Base-by-base conservation (phyloP, 768 basidiomycete species). In the Trichaptum fuscoviolaceum region DNA sequence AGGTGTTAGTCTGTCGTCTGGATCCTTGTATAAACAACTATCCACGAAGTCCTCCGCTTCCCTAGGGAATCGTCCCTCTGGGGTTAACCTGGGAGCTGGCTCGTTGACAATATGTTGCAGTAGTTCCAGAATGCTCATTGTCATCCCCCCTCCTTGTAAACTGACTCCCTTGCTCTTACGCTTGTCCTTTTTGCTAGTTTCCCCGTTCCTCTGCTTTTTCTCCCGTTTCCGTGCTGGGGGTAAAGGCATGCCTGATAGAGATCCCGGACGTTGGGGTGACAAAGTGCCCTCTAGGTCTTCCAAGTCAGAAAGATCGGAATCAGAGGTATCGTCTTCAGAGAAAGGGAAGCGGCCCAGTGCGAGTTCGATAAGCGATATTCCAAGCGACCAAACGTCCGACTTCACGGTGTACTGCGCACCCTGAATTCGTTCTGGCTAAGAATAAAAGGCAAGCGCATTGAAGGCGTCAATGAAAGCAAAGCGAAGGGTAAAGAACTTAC, bases 41-140 rank as follows among this genome's bases (percentile, higher is more conserved):
- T 97, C 91, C 59, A 99, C 87, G 70, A 99, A 99, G 63, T 81
- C 81, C 71, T 93, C 92, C 25, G 92, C 91, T 73, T 89, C 85
- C 64, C 77, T 76, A 2, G 92, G 90, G 82, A 85, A 91, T 69
- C 83, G 83, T 36, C 89, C 89, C 66, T 91, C 88, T 0, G 88
- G 86, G 12, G 88, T 89, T 70, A 99, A 77, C 73, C 86, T 83
- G 57, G 97, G 97, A 27, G 97, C 96, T 66, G 96, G 95, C 79
- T 99, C 97, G 74, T 99, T 98, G 64, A 99, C 97, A 71, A 99
- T 99, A 75, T 98, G 95, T 75, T 99, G 97, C 68, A 99, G 79
- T 64, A 99, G 77, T 79, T 99, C 97, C 70, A 99, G 79, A 76
- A 99, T 99, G 72, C 91, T 93, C 96, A 99, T 98, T 70, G 95